Conservation (phyloP, 1,284 basidiomycete genomes). For the Filobasidium uniguttulatum region DNA sequence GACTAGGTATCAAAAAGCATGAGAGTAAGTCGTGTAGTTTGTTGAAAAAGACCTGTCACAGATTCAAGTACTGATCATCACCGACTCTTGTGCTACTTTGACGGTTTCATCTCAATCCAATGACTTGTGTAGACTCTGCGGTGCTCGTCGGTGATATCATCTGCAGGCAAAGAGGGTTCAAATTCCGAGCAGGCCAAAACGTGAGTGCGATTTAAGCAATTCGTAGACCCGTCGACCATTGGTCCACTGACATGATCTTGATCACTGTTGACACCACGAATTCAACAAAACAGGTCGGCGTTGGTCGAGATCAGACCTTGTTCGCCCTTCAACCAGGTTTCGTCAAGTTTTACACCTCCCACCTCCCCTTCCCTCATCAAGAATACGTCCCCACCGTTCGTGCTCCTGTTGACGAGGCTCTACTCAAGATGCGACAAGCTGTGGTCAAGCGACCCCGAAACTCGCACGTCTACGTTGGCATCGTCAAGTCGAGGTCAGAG, state of each 20-base stretch:
- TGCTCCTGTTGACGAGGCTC: neutral
- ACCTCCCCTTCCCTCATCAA: slow-evolving; percentile 28
- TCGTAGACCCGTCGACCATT: no score
- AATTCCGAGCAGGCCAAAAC: slow-evolving; percentile 82
- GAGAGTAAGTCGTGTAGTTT: slow-evolving; percentile 56
- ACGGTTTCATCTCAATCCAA: neutral
- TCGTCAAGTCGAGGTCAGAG: slow-evolving; percentile 64
- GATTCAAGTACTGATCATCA: no score
- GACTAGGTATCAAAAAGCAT: slow-evolving; percentile 85
- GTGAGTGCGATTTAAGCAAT: no score
- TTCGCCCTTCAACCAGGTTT: slow-evolving; percentile 76
- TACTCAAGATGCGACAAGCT: slow-evolving; percentile 11
- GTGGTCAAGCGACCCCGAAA: slow-evolving; percentile 30
- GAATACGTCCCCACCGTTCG: neutral
- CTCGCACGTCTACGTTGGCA: slow-evolving; percentile 59
- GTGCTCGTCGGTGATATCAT: slow-evolving; percentile 89
- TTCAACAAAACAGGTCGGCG: slow-evolving; percentile 49
- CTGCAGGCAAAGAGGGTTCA: slow-evolving; percentile 74
- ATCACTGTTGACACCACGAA: neutral
- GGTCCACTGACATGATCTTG: no score
- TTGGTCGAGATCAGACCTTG: slow-evolving; percentile 83
- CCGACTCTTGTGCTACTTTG: neutral
- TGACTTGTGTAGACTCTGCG: slow-evolving; percentile 50
- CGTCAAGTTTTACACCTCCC: slow-evolving; percentile 66
- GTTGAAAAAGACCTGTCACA: no score